These are phyloP conservation scores for Amphicarpaea edgeworthii DNA, from an alignment of 306 rosid species.

Conservation along the genomic window DNA sequence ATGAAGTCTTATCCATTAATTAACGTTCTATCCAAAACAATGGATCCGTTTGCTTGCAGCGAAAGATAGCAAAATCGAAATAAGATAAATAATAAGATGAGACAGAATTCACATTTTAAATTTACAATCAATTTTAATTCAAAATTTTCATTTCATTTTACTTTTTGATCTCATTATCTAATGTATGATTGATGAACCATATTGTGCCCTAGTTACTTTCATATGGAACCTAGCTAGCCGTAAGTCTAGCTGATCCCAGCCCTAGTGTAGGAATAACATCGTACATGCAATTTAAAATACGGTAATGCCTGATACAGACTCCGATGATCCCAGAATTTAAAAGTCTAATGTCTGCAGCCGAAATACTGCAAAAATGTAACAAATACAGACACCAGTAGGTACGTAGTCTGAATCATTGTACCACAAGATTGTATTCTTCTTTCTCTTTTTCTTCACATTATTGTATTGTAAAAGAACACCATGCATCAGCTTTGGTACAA, in stretches of 20 bases:
- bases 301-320: background rate
- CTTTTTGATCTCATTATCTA: no score
- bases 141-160: no score
- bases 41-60: no score
- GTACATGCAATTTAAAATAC: background rate
- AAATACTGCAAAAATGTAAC: background rate
- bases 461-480: constrained; percentile 30
- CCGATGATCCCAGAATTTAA: constrained; percentile 11
- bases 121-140: no score
- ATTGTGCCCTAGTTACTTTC: background rate
- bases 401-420: background rate
- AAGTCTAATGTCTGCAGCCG: background rate
- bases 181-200: background rate
- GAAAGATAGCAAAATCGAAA: no score
- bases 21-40: background rate
- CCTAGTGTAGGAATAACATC: background rate
- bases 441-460: background rate
- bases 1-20: no score
- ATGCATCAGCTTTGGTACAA: constrained; percentile 38
- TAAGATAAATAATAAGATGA: no score
- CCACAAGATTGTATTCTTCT: constrained; percentile 9
- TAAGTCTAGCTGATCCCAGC: background rate
- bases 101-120: no score
- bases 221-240: background rate
- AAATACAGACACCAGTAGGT: background rate